phyloP scores from a whole-genome alignment of 306 rosid species.

The Elaeagnus macrophylla region DNA sequence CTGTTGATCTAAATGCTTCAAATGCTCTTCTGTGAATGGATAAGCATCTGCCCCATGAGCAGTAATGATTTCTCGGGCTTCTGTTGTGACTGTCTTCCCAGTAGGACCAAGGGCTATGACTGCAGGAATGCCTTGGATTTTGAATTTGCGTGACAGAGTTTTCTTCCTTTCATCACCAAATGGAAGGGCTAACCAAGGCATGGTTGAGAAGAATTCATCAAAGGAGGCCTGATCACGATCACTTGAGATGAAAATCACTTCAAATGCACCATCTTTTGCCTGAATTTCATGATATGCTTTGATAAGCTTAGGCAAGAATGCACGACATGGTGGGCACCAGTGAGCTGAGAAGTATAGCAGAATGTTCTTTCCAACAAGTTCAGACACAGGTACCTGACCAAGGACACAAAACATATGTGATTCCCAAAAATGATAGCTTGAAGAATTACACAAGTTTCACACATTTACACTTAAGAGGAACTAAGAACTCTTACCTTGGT shows the following conservation, averaged over 20 bases:
- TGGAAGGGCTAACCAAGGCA: constrained; percentile 52
- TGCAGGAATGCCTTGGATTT: constrained; percentile 31
- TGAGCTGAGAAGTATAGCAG: constrained; percentile 41
- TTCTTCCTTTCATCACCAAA: constrained; percentile 33
- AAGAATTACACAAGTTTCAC: neutral
- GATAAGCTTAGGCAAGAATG: constrained; percentile 34
- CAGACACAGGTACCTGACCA: constrained; percentile 25
- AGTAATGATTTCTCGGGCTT: constrained; percentile 21
- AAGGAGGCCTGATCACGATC: constrained; percentile 31
- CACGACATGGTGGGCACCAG: constrained; percentile 41
- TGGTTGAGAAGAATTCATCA: constrained; percentile 19
- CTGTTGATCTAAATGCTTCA: constrained; percentile 24
- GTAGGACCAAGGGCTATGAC: constrained; percentile 24
- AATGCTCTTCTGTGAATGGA: constrained; percentile 32
- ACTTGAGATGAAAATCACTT: constrained; percentile 34
- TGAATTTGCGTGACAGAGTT: constrained; percentile 22
- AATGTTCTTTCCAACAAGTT: constrained; percentile 32
- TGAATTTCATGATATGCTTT: constrained; percentile 24
- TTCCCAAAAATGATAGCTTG: neutral
- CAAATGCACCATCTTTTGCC: constrained; percentile 22
- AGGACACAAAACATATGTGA: neutral
- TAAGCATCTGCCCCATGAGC: constrained; percentile 27
- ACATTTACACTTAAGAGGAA: neutral
- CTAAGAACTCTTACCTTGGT: constrained; percentile 26
- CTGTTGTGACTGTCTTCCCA: constrained; percentile 21